Base-by-base conservation (phyloP, 2,329 filamentous ascomycete genomes). In the Scortechinia acanthostroma region DNA sequence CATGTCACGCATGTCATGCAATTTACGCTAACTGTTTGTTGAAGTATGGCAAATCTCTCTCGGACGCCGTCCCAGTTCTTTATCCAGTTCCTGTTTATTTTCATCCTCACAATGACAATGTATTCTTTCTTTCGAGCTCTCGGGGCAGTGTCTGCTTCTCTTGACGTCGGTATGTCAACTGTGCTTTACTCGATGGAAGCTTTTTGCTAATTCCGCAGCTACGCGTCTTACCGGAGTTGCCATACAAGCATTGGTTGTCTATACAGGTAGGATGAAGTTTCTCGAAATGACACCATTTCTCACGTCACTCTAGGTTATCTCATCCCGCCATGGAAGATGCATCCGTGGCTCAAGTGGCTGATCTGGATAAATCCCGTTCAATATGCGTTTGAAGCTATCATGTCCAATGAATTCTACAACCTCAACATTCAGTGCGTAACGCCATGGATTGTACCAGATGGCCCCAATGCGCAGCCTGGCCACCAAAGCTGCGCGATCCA, bases 301-400 rank as follows among this genome's bases (percentile, higher is more conserved):
- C n/a, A 30, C 10, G 25, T n/a, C 42, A 58, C 22, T 55, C 52
- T 52, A 58, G 71, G 70, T 10, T 79, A 76, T 50, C 58, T 75
- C 2, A 76, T 78, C 44, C 74, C 75, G 3, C 70, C 71, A 0
- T 62, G 61, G 47, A 66, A 72, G 40, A 77, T 77, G 74, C 67
- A 68, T 15, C 71, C 71, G 0, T 78, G 73, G 73, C 68, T 75
- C 19, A 65, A 65, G 47, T 76, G 72, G 73, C 55, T 77, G 2
- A 64, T 71, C 15, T 76, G 73, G 68, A 69, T 79, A 15, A 77
- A 80, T 44, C 80, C 80, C 3, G 69, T 86, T 2, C 74, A 80
- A 44, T 86, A 84, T 51, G 76, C 71, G 0, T 86, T 84, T 49
- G 81, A 86, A 57, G 69, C 66, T 2, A 53, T 84, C 1, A 71